These are phyloP conservation scores for Capronia americana DNA, from an alignment of 2,329 filamentous ascomycete genomes.

Conservation along the genomic window DNA sequence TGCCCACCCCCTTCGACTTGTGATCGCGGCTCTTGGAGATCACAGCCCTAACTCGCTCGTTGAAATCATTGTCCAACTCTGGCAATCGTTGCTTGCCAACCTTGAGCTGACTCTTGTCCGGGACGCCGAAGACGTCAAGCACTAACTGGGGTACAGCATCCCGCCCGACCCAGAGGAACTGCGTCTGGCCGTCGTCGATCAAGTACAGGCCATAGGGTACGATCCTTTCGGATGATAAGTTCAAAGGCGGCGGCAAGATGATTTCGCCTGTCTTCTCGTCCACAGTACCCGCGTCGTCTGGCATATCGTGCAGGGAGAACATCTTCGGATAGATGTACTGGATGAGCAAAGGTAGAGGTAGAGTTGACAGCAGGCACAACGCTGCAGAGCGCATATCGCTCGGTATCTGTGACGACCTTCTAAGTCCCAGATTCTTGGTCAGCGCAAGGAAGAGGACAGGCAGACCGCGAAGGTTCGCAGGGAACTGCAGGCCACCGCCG, in stretches of 20 bases:
- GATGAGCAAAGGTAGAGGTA: constrained; percentile 36
- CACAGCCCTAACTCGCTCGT: constrained; percentile 87
- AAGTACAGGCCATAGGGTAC: constrained; percentile 91
- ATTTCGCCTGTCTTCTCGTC: constrained; percentile 88
- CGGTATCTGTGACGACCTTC: constrained; percentile 91
- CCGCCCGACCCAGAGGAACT: constrained; percentile 95
- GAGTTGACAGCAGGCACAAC: constrained; percentile 88
- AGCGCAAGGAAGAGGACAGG: constrained; percentile 90
- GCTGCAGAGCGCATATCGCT: constrained; percentile 93
- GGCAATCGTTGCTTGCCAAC: constrained; percentile 90
- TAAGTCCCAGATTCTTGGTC: constrained; percentile 94
- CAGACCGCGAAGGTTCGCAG: constrained; percentile 85
- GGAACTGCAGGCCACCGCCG: constrained; percentile 88
- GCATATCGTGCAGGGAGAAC: constrained; percentile 91
- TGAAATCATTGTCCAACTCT: constrained; percentile 93
- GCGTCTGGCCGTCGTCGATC: constrained; percentile 95
- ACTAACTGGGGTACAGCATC: constrained; percentile 91
- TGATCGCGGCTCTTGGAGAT: constrained; percentile 92
- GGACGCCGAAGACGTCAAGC: constrained; percentile 85
- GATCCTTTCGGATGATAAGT: constrained; percentile 86
- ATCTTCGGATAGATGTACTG: constrained; percentile 64
- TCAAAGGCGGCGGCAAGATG: constrained; percentile 79
- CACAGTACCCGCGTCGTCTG: constrained; percentile 85
- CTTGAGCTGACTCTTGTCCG: constrained; percentile 81
- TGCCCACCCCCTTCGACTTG: constrained; percentile 83